A percentile compares a stretch with the other conserved stretches of the same genome.
Conservation (phyloP, 345 rosid genomes). For the Brassica carinata region DNA sequence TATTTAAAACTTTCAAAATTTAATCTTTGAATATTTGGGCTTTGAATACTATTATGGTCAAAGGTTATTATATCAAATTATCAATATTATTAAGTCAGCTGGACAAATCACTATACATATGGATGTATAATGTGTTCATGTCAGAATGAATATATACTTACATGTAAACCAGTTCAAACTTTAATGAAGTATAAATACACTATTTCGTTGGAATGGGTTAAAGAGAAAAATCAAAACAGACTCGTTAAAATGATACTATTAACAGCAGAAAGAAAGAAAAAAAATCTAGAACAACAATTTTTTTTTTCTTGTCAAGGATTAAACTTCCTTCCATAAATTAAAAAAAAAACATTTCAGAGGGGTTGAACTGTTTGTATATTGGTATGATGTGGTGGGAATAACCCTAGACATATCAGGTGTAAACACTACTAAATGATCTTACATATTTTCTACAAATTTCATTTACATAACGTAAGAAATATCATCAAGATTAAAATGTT, state of each 20-base stretch:
- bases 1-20: neutral
- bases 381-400: neutral
- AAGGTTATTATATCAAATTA: neutral
- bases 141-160: neutral
- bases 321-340: neutral
- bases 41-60: conserved; percentile 7
- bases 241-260: neutral
- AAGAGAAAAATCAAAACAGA: neutral
- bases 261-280: neutral
- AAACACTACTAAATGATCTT: neutral
- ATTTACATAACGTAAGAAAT: neutral
- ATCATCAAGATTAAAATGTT: neutral
- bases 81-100: neutral
- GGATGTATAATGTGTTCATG: no score
- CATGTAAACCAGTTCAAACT: neutral
- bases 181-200: neutral
- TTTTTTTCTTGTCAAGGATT: neutral
- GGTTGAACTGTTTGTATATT: neutral
- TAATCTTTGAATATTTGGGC: neutral
- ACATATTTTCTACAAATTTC: neutral
- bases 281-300: neutral
- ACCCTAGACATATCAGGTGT: neutral
- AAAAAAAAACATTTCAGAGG: neutral
- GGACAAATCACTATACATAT: no score
- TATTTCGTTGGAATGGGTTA: neutral